phyloP scores from a whole-genome alignment of 768 basidiomycete species.

The Calocybe indica region DNA sequence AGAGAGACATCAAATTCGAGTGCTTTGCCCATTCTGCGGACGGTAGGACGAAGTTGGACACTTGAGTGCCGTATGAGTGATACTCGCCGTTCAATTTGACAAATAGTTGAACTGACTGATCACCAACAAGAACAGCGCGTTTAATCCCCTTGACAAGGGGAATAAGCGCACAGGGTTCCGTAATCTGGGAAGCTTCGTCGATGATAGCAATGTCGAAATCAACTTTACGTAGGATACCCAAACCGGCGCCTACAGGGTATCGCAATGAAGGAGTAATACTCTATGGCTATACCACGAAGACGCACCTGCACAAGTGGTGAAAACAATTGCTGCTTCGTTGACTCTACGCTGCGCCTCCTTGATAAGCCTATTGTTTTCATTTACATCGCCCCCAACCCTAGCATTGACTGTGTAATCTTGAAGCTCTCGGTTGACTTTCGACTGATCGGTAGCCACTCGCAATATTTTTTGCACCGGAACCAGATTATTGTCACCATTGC shows the following conservation, averaged over 20 bases:
- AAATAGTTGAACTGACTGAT: slow-evolving; percentile 46
- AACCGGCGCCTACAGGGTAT: slow-evolving; percentile 36
- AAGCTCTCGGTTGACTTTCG: slow-evolving; percentile 51
- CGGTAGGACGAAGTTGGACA: slow-evolving; percentile 63
- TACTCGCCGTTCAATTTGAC: neutral
- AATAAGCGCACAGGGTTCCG: slow-evolving; percentile 59
- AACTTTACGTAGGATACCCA: slow-evolving; percentile 49
- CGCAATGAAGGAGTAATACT: neutral
- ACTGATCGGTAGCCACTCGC: slow-evolving; percentile 61
- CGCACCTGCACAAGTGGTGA: slow-evolving; percentile 59
- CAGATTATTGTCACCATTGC: slow-evolving; percentile 38
- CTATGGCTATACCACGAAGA: neutral
- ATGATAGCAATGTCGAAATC: slow-evolving; percentile 60
- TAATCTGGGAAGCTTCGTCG: slow-evolving; percentile 69
- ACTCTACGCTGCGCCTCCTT: slow-evolving; percentile 57
- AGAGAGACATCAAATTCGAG: slow-evolving; percentile 57
- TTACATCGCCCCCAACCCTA: slow-evolving; percentile 56
- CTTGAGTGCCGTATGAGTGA: slow-evolving; percentile 21
- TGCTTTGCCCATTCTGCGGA: slow-evolving; percentile 49
- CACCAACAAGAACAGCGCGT: slow-evolving; percentile 58
- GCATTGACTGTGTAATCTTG: slow-evolving; percentile 61
- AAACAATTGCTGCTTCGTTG: slow-evolving; percentile 49
- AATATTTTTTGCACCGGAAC: slow-evolving; percentile 53
- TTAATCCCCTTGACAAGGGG: slow-evolving; percentile 60
- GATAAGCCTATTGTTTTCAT: slow-evolving; percentile 49